Conservation (phyloP, 1,284 basidiomycete species). For the Vanrija humicola region DNA sequence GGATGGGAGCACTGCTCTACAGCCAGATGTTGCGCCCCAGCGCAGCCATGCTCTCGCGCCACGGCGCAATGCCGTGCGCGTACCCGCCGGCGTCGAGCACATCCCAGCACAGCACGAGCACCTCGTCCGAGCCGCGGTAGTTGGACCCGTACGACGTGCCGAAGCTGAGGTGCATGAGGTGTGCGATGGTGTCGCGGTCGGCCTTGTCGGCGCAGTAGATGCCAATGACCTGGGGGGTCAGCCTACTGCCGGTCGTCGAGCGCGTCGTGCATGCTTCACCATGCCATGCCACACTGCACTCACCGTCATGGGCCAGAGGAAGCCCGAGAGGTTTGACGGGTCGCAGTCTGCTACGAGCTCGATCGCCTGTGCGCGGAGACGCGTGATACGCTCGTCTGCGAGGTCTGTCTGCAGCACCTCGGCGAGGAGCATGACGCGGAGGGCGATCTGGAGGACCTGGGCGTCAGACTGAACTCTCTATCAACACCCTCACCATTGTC, state of each 20-base stretch:
- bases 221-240: slow-evolving; percentile 6
- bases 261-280: too few relatives aligned
- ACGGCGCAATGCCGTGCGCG: slow-evolving; percentile 19
- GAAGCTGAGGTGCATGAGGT: slow-evolving; percentile 6
- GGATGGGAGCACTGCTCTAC: not conserved
- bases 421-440: slow-evolving; percentile 17
- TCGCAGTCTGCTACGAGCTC: slow-evolving; percentile 20
- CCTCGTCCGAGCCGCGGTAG: slow-evolving; percentile 12
- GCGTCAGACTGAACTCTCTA: too few relatives aligned
- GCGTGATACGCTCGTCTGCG: slow-evolving; percentile 7
- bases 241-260: too few relatives aligned
- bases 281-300: too few relatives aligned
- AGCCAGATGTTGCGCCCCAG: slow-evolving; percentile 11
- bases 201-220: slow-evolving; percentile 10
- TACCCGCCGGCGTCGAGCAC: slow-evolving; percentile 15
- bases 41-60: slow-evolving; percentile 16
- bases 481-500: slow-evolving; percentile 3
- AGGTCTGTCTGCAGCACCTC: slow-evolving; percentile 16
- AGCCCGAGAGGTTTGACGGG: slow-evolving; percentile 9
- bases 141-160: slow-evolving; percentile 10
- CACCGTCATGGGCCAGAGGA: slow-evolving; percentile 15
- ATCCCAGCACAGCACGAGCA: slow-evolving; percentile 16
- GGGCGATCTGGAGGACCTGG: slow-evolving; percentile 7
- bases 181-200: slow-evolving; percentile 1
- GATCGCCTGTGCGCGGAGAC: slow-evolving; percentile 2